phyloP scores from a whole-genome alignment of 164 flowering plant species.

The Tetrastigma voinierianum region DNA sequence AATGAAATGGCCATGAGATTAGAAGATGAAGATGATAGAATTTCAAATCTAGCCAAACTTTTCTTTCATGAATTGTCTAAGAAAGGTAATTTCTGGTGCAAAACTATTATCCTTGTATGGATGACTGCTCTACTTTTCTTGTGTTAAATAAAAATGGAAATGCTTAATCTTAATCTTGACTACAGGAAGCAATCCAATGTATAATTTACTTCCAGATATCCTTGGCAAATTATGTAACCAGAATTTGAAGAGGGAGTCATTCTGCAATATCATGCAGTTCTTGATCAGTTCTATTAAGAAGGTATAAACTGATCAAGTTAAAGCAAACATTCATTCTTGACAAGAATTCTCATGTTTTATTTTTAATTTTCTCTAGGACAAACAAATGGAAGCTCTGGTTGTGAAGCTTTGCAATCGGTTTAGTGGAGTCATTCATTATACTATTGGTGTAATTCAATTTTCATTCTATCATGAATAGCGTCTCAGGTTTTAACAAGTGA shows the following conservation, averaged over 20 bases:
- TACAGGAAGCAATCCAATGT: slow-evolving; percentile 93
- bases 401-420: slow-evolving; percentile 96
- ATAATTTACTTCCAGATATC: slow-evolving; percentile 96
- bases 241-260: slow-evolving; percentile 62
- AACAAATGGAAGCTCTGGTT: slow-evolving; percentile 98
- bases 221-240: slow-evolving; percentile 82
- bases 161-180: neutral
- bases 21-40: slow-evolving; percentile 94
- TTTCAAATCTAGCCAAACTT: slow-evolving; percentile 84
- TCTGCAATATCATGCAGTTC: slow-evolving; percentile 95
- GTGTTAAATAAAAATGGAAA: neutral
- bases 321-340: neutral
- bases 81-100: slow-evolving; percentile 58
- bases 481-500: no score
- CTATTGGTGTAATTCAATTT: neutral
- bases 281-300: slow-evolving; percentile 89
- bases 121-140: slow-evolving; percentile 1
- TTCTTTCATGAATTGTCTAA: slow-evolving; percentile 92
- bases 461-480: neutral
- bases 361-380: slow-evolving; percentile 54
- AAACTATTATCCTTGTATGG: neutral
- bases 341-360: neutral
- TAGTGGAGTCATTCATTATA: slow-evolving; percentile 47
- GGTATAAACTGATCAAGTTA: slow-evolving; percentile 42
- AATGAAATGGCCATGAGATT: slow-evolving; percentile 88